These are phyloP conservation scores for Hygrophoropsis aurantiaca DNA, from an alignment of 768 basidiomycete species.

Conservation along the genomic window DNA sequence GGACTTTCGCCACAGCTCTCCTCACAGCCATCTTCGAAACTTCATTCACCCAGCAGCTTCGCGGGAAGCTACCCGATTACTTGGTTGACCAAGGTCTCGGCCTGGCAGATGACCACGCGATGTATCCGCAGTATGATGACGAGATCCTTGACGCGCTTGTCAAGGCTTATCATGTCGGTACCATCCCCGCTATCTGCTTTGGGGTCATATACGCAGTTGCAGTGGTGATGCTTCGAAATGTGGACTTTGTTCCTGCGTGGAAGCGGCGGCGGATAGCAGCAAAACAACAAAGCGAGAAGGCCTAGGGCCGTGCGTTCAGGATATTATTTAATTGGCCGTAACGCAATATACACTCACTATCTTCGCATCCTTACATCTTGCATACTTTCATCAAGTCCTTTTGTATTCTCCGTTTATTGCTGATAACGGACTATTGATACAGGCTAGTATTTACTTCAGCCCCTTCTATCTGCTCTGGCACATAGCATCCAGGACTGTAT, in stretches of 20 bases:
- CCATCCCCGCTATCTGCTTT: conserved; percentile 32
- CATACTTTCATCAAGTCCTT: background rate
- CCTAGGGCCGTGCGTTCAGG: conserved; percentile 17
- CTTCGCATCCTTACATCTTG: conserved; percentile 2
- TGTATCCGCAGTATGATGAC: conserved; percentile 33
- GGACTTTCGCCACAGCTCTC: conserved; percentile 35
- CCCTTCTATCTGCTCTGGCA: no score
- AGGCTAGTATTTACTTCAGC: conserved; percentile 3
- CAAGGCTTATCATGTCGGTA: conserved; percentile 33
- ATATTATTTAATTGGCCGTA: background rate
- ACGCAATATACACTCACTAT: background rate
- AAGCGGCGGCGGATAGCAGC: conserved; percentile 29
- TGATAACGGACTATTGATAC: background rate
- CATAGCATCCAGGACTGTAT: no score
- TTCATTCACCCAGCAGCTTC: conserved; percentile 28
- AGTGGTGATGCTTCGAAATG: conserved; percentile 28
- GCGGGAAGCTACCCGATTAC: conserved; percentile 24
- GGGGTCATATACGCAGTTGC: conserved; percentile 30
- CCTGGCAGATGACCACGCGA: conserved; percentile 27
- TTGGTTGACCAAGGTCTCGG: conserved; percentile 30
- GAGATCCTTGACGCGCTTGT: conserved; percentile 31
- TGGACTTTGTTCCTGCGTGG: conserved; percentile 33
- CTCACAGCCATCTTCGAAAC: conserved; percentile 34
- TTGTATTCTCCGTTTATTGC: background rate
- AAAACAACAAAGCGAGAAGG: conserved; percentile 18